Conservation (phyloP, 805 yeast species). For the Scheffersomyces ergatensis region DNA sequence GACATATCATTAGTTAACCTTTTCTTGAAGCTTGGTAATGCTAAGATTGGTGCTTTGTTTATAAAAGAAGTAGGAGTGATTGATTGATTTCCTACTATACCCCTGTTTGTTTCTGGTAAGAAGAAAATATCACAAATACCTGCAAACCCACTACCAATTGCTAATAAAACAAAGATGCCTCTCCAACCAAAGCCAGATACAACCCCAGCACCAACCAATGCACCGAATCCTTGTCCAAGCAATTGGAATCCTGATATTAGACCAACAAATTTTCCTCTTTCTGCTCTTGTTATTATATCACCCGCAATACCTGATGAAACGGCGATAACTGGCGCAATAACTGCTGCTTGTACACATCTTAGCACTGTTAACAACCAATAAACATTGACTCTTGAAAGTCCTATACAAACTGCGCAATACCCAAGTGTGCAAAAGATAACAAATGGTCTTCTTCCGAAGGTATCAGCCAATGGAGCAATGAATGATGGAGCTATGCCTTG, state of each 20-base stretch:
- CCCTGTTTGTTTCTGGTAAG: slow-evolving; percentile 73
- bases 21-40: slow-evolving; percentile 14
- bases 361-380: slow-evolving; percentile 60
- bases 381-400: slow-evolving; percentile 52
- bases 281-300: slow-evolving; percentile 60
- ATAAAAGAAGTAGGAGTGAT: slow-evolving; percentile 41
- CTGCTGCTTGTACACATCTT: slow-evolving; percentile 68
- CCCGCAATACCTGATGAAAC: slow-evolving; percentile 66
- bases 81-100: slow-evolving; percentile 71
- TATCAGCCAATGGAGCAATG: slow-evolving; percentile 64
- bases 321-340: slow-evolving; percentile 70
- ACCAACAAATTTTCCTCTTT: slow-evolving; percentile 69
- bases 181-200: slow-evolving; percentile 51
- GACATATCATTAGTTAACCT: slow-evolving; percentile 27
- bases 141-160: slow-evolving; percentile 54
- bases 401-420: slow-evolving; percentile 59
- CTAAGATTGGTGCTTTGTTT: slow-evolving; percentile 44
- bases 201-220: slow-evolving; percentile 55
- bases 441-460: slow-evolving; percentile 67
- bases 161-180: slow-evolving; percentile 68
- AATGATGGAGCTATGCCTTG: slow-evolving; percentile 75
- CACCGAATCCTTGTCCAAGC: slow-evolving; percentile 74
- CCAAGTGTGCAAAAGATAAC: slow-evolving; percentile 49
- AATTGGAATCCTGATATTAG: slow-evolving; percentile 58
- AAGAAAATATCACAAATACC: slow-evolving; percentile 21